Conservation (phyloP, 306 rosid genomes). For the Sesbania bispinosa region DNA sequence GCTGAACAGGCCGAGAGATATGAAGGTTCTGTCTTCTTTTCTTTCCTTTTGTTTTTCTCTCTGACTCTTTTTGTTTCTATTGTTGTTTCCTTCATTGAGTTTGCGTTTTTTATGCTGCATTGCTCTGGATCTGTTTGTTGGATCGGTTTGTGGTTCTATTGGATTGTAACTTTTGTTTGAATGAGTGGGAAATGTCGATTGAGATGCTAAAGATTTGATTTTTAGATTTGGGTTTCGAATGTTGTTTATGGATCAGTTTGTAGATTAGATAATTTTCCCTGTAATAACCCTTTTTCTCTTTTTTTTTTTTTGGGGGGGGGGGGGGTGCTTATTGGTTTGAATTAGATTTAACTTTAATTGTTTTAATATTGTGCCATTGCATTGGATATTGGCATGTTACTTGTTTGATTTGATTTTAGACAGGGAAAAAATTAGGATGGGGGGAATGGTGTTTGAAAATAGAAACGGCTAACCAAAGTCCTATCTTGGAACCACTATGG, state of each 20-base stretch:
- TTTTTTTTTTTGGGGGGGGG: too few species aligned
- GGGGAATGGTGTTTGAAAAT: neutral
- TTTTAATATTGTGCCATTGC: neutral
- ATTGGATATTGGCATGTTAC: neutral
- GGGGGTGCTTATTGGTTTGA: too few species aligned
- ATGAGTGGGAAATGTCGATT: slow-evolving; percentile 3
- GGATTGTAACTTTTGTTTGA: neutral
- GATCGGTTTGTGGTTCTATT: neutral
- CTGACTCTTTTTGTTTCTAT: neutral
- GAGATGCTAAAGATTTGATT: neutral
- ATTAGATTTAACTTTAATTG: neutral
- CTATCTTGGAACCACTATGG: neutral
- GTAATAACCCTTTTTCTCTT: neutral
- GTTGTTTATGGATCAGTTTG: neutral
- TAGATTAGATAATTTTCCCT: neutral
- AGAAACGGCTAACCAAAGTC: neutral
- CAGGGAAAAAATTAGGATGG: neutral
- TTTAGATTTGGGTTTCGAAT: slow-evolving; percentile 3
- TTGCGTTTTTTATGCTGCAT: neutral
- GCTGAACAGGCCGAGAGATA: slow-evolving; percentile 97
- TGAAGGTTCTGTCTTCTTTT: too few species aligned
- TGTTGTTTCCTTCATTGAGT: neutral
- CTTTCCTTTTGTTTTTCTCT: too few species aligned
- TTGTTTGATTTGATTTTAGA: slow-evolving; percentile 12
- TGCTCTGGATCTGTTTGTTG: slow-evolving; percentile 26